A percentile compares a stretch with the other conserved stretches of the same genome.
Evolutionary conservation across 331 rosid species (phyloP).

Genomic region (Spiraea crenata): DNA sequence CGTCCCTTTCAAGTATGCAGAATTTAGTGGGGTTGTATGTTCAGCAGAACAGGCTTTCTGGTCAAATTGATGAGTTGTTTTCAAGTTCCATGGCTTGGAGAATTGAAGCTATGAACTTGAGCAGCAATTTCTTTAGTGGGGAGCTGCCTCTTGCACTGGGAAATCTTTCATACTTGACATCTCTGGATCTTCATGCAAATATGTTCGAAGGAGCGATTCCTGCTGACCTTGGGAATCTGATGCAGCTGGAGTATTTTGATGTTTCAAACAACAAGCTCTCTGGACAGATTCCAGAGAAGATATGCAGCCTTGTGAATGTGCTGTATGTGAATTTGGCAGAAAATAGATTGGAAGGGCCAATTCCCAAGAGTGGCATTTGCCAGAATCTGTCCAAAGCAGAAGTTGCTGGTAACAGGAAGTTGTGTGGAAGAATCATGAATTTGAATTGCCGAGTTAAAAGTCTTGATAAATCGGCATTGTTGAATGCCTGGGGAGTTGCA

Average conservation of each 20-base stretch:
- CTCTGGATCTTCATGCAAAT: slow-evolving; percentile 79
- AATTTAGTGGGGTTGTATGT: slow-evolving; percentile 87
- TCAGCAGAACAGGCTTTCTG: slow-evolving; percentile 78
- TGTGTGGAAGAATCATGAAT: slow-evolving; percentile 70
- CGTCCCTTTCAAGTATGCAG: slow-evolving; percentile 65
- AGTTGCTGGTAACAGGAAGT: slow-evolving; percentile 57
- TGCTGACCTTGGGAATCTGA: slow-evolving; percentile 70
- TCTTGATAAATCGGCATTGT: slow-evolving; percentile 44
- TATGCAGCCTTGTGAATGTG: slow-evolving; percentile 72
- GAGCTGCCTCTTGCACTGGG: slow-evolving; percentile 67
- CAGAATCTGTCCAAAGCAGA: slow-evolving; percentile 52
- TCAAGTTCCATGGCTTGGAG: slow-evolving; percentile 71
- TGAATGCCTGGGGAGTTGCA: slow-evolving; percentile 63
- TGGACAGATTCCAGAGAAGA: slow-evolving; percentile 73
- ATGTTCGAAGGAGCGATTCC: slow-evolving; percentile 70
- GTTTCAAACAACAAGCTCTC: slow-evolving; percentile 59
- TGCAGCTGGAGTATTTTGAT: slow-evolving; percentile 78
- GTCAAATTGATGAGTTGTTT: slow-evolving; percentile 58
- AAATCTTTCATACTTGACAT: slow-evolving; percentile 71
- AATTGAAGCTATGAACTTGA: slow-evolving; percentile 80
- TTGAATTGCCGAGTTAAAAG: slow-evolving; percentile 46
- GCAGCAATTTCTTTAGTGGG: slow-evolving; percentile 61
- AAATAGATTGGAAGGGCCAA: slow-evolving; percentile 74
- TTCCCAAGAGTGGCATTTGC: slow-evolving; percentile 84
- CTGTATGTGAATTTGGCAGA: slow-evolving; percentile 59